Conservation (phyloP, 2,329 filamentous ascomycete species). For the Fusarium falciforme region DNA sequence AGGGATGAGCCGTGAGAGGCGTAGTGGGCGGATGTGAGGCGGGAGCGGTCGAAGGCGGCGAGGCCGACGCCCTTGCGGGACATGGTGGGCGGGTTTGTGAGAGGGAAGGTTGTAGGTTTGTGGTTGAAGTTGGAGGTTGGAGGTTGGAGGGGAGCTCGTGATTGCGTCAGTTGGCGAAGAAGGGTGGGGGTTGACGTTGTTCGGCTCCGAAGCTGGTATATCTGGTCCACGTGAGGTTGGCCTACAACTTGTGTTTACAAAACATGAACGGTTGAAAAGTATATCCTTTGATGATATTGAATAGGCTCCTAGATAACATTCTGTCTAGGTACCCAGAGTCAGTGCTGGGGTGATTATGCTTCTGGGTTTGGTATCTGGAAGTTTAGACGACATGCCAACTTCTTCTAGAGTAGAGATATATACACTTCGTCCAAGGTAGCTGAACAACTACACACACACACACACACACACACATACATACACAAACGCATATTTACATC, state of each 20-base stretch:
- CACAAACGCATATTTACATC: too few species aligned
- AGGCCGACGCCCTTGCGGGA: conserved; percentile 88
- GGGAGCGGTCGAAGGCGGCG: conserved; percentile 87
- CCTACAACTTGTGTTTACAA: neutral
- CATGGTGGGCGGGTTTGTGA: conserved; percentile 54
- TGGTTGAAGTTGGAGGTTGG: neutral
- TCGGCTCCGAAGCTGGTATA: neutral
- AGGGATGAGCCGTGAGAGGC: conserved; percentile 89
- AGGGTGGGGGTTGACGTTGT: neutral
- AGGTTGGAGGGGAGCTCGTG: neutral
- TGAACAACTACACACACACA: too few species aligned
- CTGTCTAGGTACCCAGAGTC: neutral
- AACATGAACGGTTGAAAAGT: neutral
- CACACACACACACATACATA: too few species aligned
- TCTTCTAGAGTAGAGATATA: neutral
- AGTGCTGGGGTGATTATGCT: neutral
- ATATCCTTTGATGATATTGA: neutral
- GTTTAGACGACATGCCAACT: neutral
- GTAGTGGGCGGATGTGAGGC: conserved; percentile 88
- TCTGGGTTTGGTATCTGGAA: neutral
- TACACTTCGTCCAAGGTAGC: neutral
- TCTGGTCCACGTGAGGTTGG: neutral
- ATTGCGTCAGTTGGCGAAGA: conserved; percentile 36
- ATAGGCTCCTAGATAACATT: neutral
- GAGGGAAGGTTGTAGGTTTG: neutral